Evolutionary conservation across 163 green algal species (phyloP).

Genomic region (Prototheca cutis): DNA sequence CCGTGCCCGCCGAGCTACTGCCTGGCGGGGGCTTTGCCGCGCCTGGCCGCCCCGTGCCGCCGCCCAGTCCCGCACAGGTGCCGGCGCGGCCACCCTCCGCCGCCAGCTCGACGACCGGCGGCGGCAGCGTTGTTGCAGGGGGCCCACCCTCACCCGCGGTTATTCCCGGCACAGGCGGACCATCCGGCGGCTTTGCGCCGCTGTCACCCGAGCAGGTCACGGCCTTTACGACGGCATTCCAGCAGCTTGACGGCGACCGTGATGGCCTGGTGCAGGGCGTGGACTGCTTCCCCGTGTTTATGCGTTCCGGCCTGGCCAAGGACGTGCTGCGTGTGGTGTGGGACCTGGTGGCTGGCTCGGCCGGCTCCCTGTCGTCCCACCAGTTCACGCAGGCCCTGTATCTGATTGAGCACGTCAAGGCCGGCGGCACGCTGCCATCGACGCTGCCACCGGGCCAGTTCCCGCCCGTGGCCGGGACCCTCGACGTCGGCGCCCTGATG

Average conservation of each 20-base stretch:
- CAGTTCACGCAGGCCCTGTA: constrained; percentile 70
- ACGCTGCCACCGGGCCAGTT: constrained; percentile 54
- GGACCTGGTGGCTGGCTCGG: constrained; percentile 56
- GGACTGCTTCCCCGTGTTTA: constrained; percentile 72
- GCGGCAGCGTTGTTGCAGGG: no score
- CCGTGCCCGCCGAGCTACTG: constrained; percentile 7
- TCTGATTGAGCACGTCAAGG: constrained; percentile 65
- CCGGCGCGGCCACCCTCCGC: neutral
- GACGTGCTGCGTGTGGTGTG: constrained; percentile 52
- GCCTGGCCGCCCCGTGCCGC: neutral
- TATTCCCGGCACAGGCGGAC: no score
- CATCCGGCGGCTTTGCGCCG: constrained; percentile 29
- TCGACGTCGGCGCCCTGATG: constrained; percentile 4
- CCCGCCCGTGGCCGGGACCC: constrained; percentile 34
- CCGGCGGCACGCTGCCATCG: constrained; percentile 36
- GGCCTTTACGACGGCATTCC: constrained; percentile 56
- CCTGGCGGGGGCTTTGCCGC: neutral
- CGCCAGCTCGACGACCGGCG: no score
- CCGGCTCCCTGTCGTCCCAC: constrained; percentile 50
- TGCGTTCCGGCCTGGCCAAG: constrained; percentile 67
- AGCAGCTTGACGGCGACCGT: constrained; percentile 54
- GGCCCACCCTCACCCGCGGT: no score
- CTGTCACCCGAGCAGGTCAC: constrained; percentile 27
- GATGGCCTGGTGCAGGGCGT: constrained; percentile 64
- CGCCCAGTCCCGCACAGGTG: neutral